Conservation (phyloP, 129 eudicot genomes). For the Flaveria robusta region DNA sequence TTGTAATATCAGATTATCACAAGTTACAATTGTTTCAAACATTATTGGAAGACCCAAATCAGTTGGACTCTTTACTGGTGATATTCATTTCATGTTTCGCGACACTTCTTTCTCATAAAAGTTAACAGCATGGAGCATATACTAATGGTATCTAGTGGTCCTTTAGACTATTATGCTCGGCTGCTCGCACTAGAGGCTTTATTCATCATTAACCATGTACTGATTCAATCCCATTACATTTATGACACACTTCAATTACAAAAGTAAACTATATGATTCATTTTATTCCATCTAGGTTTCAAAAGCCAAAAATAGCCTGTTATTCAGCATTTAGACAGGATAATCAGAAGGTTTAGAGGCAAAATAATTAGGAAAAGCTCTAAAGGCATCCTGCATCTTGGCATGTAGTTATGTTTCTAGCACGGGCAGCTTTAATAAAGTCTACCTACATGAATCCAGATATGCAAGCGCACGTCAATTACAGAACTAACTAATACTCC, state of each 20-base stretch:
- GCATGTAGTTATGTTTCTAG: neutral
- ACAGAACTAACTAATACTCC: too few relatives aligned
- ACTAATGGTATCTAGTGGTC: neutral
- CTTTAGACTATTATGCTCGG: neutral
- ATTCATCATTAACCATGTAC: neutral
- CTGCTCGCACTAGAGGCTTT: neutral
- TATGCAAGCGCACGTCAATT: too few relatives aligned
- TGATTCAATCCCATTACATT: neutral
- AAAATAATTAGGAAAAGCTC: neutral
- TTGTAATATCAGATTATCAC: neutral
- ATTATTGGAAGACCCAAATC: neutral
- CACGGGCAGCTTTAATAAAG: neutral
- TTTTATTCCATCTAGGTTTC: slow-evolving; percentile 6
- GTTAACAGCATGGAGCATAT: neutral
- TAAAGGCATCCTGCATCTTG: neutral
- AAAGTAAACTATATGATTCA: slow-evolving; percentile 7
- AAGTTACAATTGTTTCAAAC: neutral
- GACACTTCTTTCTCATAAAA: neutral
- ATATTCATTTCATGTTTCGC: neutral
- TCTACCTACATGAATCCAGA: slow-evolving; percentile 15
- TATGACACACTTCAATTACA: neutral
- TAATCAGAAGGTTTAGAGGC: neutral
- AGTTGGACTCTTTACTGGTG: neutral
- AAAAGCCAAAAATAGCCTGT: neutral
- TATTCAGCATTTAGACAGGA: neutral